These are phyloP conservation scores for Fragaria iinumae DNA, from an alignment of 306 rosid species.

Conservation along the genomic window DNA sequence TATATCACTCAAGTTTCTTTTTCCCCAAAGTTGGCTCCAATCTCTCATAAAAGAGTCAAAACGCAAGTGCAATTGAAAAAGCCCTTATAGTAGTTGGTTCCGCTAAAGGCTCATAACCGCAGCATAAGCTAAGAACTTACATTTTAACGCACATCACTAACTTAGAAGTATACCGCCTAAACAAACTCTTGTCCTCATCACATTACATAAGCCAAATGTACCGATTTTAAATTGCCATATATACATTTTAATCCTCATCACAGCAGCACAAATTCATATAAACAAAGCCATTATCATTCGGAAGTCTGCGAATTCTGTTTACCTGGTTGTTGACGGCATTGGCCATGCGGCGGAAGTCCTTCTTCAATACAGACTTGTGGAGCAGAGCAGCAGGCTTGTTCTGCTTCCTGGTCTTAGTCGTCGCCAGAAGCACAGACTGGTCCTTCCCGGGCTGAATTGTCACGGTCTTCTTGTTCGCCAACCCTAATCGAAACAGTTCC, in stretches of 20 bases:
- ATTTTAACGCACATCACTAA: slow-evolving; percentile 49
- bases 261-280: slow-evolving; percentile 15
- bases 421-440: slow-evolving; percentile 73
- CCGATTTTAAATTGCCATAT: too few relatives aligned
- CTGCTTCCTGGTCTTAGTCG: slow-evolving; percentile 86
- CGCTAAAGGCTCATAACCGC: too few relatives aligned
- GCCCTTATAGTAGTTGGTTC: too few relatives aligned
- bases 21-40: too few relatives aligned
- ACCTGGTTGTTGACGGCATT: slow-evolving; percentile 85
- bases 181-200: too few relatives aligned
- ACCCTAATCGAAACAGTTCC: slow-evolving; percentile 39
- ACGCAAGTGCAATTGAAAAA: too few relatives aligned
- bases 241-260: background rate
- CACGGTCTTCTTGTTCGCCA: slow-evolving; percentile 97
- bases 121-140: slow-evolving; percentile 21
- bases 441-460: slow-evolving; percentile 77
- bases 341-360: slow-evolving; percentile 84
- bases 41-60: too few relatives aligned
- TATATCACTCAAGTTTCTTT: too few relatives aligned
- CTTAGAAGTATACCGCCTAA: too few relatives aligned
- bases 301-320: background rate
- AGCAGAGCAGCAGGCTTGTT: slow-evolving; percentile 76
- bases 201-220: too few relatives aligned
- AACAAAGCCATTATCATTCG: background rate
- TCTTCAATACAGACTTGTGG: slow-evolving; percentile 87